phyloP scores from a whole-genome alignment of 306 rosid species.

The Prunus padus region DNA sequence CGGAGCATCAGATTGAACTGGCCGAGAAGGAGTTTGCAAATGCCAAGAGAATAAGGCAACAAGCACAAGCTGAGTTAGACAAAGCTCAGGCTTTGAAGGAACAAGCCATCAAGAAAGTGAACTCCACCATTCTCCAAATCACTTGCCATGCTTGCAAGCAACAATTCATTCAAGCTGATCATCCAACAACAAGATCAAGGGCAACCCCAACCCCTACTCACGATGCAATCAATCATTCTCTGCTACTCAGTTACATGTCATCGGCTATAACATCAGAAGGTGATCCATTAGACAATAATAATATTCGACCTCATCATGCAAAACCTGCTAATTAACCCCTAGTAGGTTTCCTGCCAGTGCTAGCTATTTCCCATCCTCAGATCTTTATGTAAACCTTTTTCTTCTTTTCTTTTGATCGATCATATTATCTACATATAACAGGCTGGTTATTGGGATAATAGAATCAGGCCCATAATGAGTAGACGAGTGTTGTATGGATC shows the following conservation, averaged over 20 bases:
- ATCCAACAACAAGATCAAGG: conserved; percentile 1
- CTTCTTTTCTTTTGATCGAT: background rate
- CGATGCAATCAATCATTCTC: conserved; percentile 19
- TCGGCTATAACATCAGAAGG: conserved; percentile 30
- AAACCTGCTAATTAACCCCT: conserved; percentile 28
- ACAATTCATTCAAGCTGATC: conserved; percentile 43
- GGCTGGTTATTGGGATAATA: conserved; percentile 38
- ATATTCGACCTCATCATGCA: conserved; percentile 10
- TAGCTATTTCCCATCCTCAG: conserved; percentile 6
- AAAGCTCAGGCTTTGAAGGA: conserved; percentile 71
- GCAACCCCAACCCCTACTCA: background rate
- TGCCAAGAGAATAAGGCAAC: conserved; percentile 82
- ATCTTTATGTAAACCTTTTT: conserved; percentile 13
- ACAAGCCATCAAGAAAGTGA: conserved; percentile 69
- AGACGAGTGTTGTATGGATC: conserved; percentile 37
- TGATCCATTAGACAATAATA: conserved; percentile 39
- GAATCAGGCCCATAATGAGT: conserved; percentile 28
- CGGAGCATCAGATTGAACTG: conserved; percentile 66
- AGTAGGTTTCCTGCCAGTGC: conserved; percentile 16
- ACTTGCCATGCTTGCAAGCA: conserved; percentile 87
- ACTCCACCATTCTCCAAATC: conserved; percentile 80
- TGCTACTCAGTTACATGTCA: conserved; percentile 54
- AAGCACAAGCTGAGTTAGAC: conserved; percentile 75
- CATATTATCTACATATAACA: conserved; percentile 36
- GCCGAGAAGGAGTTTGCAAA: conserved; percentile 82